These are phyloP conservation scores for Calycina marina DNA, from an alignment of 2,329 filamentous ascomycete genomes.

Conservation along the genomic window DNA sequence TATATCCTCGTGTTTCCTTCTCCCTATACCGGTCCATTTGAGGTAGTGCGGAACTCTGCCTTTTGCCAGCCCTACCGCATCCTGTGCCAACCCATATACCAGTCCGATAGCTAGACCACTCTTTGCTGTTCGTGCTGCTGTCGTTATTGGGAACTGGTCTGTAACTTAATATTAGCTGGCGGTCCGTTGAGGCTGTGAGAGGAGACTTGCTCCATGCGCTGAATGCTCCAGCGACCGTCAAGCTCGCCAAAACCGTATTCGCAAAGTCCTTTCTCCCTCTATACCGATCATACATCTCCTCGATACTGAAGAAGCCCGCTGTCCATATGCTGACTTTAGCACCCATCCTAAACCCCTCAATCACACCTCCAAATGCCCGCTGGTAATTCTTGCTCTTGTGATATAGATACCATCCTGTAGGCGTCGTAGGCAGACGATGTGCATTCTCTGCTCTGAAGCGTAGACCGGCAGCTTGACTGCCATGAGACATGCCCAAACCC, in stretches of 20 bases:
- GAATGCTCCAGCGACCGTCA: slow-evolving; percentile 75
- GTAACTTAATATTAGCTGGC: slow-evolving; percentile 7
- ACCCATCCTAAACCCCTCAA: slow-evolving; percentile 67
- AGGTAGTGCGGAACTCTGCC: slow-evolving; percentile 65
- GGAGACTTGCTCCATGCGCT: slow-evolving; percentile 60
- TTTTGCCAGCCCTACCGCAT: slow-evolving; percentile 51
- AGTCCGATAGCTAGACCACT: slow-evolving; percentile 68
- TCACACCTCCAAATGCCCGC: slow-evolving; percentile 59
- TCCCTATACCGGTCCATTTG: no score
- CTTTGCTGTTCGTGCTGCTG: slow-evolving; percentile 63
- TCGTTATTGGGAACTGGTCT: slow-evolving; percentile 70
- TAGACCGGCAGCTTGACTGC: slow-evolving; percentile 58
- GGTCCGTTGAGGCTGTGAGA: slow-evolving; percentile 4
- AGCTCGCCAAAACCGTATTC: slow-evolving; percentile 67
- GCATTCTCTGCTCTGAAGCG: slow-evolving; percentile 93
- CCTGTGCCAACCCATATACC: slow-evolving; percentile 68
- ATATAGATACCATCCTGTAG: slow-evolving; percentile 93
- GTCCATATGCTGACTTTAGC: slow-evolving; percentile 57
- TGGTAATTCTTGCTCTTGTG: slow-evolving; percentile 97
- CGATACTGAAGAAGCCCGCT: slow-evolving; percentile 62
- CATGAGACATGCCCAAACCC: slow-evolving; percentile 55
- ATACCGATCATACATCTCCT: slow-evolving; percentile 71
- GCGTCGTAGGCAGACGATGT: slow-evolving; percentile 72
- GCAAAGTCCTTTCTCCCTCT: slow-evolving; percentile 57
- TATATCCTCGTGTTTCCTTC: no score